Conservation (phyloP, 2,329 filamentous ascomycete species). For the Aspergillus melleus region DNA sequence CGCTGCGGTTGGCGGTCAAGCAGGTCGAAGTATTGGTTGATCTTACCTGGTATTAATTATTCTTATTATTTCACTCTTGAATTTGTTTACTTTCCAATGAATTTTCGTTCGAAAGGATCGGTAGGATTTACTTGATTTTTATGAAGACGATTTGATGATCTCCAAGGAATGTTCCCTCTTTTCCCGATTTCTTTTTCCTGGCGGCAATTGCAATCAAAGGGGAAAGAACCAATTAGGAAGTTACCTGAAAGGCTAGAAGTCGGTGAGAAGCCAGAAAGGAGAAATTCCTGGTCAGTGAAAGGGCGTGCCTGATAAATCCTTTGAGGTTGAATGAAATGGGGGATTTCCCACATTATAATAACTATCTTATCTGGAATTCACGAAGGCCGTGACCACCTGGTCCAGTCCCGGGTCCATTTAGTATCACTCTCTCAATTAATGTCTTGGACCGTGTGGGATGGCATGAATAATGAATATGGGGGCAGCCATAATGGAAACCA, state of each 20-base stretch:
- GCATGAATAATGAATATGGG: no score
- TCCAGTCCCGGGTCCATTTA: not conserved
- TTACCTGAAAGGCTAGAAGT: not conserved
- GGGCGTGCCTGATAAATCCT: not conserved
- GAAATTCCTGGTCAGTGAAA: not conserved
- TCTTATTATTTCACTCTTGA: no score
- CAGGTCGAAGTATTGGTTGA: not conserved
- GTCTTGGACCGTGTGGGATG: no score
- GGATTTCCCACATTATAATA: no score
- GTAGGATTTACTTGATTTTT: no score
- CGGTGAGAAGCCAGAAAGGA: not conserved
- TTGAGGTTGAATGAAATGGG: not conserved
- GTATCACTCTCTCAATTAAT: not conserved
- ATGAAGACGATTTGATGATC: no score
- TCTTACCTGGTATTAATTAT: not conserved
- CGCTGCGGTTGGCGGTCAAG: slow-evolving; percentile 7
- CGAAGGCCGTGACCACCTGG: not conserved
- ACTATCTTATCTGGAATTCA: not conserved
- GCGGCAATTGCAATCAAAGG: not conserved
- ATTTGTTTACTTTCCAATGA: no score
- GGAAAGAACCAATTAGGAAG: not conserved
- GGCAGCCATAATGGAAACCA: not conserved
- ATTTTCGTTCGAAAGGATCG: no score
- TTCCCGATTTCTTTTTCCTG: not conserved
- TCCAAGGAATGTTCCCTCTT: no score